Evolutionary conservation across 2,329 filamentous ascomycete species (phyloP).

Genomic region (Corniculantispora saksenae): DNA sequence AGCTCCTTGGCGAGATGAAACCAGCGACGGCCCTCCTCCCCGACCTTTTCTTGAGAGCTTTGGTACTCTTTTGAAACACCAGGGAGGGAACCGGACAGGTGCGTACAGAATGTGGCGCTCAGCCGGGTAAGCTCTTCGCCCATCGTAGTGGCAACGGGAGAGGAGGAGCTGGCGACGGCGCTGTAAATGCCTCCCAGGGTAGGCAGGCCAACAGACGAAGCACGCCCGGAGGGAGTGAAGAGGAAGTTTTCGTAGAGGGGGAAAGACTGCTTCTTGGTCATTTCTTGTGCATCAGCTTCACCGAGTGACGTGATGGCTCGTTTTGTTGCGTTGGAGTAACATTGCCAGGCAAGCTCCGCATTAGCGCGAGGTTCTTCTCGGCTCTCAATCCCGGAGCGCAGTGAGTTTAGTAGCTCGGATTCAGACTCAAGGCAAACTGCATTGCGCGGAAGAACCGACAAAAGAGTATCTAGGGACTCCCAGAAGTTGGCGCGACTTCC

Average conservation of each 20-base stretch:
- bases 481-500: slow-evolving; percentile 73
- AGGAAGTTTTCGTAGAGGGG: slow-evolving; percentile 59
- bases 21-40: slow-evolving; percentile 67
- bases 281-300: slow-evolving; percentile 43
- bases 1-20: slow-evolving; percentile 58
- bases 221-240: slow-evolving; percentile 43
- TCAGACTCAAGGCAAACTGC: slow-evolving; percentile 50
- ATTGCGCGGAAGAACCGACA: slow-evolving; percentile 59
- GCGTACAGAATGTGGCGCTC: slow-evolving; percentile 61
- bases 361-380: slow-evolving; percentile 75
- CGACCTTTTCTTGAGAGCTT: slow-evolving; percentile 69
- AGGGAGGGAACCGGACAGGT: slow-evolving; percentile 73
- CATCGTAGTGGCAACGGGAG: slow-evolving; percentile 50
- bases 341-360: slow-evolving; percentile 68
- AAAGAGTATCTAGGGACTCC: slow-evolving; percentile 63
- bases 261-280: slow-evolving; percentile 53
- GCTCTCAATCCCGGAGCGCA: slow-evolving; percentile 69
- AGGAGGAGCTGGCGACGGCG: slow-evolving; percentile 42
- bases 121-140: slow-evolving; percentile 62
- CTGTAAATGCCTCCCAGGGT: slow-evolving; percentile 51
- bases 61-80: slow-evolving; percentile 79
- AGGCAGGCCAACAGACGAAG: slow-evolving; percentile 33
- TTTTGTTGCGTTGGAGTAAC: slow-evolving; percentile 67
- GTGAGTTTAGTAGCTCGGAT: slow-evolving; percentile 62
- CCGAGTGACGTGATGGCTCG: slow-evolving; percentile 51